phyloP scores from a whole-genome alignment of 1,284 basidiomycete species.

The Taiwanofungus camphoratus region DNA sequence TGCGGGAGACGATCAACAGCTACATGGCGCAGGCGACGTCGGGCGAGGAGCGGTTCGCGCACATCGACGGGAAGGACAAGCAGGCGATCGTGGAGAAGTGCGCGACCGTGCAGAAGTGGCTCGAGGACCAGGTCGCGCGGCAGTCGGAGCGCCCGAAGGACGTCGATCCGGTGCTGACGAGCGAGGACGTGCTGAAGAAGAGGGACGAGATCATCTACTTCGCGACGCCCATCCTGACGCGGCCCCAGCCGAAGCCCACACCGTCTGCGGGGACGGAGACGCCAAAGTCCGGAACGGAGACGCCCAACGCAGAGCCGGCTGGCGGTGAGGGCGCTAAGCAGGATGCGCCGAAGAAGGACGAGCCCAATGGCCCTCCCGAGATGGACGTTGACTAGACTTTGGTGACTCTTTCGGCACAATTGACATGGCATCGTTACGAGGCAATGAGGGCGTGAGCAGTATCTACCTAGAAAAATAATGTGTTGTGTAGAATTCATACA shows the following conservation, averaged over 20 bases:
- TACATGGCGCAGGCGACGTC: constrained; percentile 81
- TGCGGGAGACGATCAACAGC: constrained; percentile 81
- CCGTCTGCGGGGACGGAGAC: constrained; percentile 52
- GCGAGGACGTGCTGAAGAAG: constrained; percentile 80
- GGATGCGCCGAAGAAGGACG: constrained; percentile 33
- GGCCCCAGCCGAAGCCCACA: constrained; percentile 81
- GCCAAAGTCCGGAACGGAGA: constrained; percentile 57
- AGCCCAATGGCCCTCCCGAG: constrained; percentile 51
- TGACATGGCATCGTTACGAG: background rate
- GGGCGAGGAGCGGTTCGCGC: constrained; percentile 76
- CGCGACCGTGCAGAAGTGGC: constrained; percentile 86
- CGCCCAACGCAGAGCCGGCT: constrained; percentile 42
- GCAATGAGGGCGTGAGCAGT: background rate
- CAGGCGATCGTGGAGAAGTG: constrained; percentile 75
- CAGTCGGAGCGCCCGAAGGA: constrained; percentile 87
- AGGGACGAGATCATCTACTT: constrained; percentile 86
- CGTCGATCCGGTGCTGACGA: constrained; percentile 77
- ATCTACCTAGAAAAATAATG: constrained; percentile 1
- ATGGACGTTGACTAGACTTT: constrained; percentile 73
- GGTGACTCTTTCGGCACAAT: too few species aligned
- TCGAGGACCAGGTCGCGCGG: constrained; percentile 82
- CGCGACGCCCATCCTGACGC: constrained; percentile 77
- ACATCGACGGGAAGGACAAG: constrained; percentile 87
- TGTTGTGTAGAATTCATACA: background rate
- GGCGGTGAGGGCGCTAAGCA: constrained; percentile 33